Percentiles rank a stretch among this genome's conserved stretches.
Conservation (phyloP, 768 basidiomycete genomes). For the Suillus subluteus region DNA sequence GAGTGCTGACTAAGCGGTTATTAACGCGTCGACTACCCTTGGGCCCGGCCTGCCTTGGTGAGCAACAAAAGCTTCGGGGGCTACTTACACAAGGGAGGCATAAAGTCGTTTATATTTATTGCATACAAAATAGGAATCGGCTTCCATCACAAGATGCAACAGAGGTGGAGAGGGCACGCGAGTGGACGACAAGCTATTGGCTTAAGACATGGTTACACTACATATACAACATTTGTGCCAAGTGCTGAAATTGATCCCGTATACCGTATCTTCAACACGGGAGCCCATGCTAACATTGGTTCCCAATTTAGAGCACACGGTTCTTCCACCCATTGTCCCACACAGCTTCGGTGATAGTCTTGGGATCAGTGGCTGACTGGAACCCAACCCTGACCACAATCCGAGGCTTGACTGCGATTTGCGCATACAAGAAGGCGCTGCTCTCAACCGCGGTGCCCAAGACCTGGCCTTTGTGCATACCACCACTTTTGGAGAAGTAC, state of each 20-base stretch:
- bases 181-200: too few species aligned
- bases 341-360: neutral
- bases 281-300: too few species aligned
- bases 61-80: too few species aligned
- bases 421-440: neutral
- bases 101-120: too few species aligned
- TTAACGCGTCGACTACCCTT: too few species aligned
- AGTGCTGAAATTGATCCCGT: neutral
- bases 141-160: too few species aligned
- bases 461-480: neutral
- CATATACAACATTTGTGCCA: neutral
- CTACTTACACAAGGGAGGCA: too few species aligned
- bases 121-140: too few species aligned
- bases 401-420: neutral
- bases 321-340: neutral
- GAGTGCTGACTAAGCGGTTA: neutral
- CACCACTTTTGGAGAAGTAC: neutral
- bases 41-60: too few species aligned
- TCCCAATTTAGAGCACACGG: neutral
- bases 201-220: too few species aligned
- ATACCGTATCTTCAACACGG: neutral
- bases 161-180: too few species aligned
- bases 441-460: neutral
- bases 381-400: neutral
- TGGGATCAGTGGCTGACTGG: neutral